Conservation (phyloP, 2,329 filamentous ascomycete genomes). For the Cryphonectria carpinicola region DNA sequence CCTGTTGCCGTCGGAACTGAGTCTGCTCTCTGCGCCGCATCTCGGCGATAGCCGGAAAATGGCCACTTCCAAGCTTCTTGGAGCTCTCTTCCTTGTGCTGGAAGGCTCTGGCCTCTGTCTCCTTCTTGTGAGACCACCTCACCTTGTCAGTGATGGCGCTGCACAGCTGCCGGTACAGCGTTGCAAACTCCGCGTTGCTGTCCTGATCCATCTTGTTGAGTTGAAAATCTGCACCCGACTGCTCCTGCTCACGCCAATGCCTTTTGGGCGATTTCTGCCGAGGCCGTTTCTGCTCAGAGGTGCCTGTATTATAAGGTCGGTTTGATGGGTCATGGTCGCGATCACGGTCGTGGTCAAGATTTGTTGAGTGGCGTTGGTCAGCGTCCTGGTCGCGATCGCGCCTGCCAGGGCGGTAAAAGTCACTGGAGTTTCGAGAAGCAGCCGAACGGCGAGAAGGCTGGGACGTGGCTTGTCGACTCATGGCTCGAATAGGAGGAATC, state of each 20-base stretch:
- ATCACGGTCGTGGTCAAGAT: neutral
- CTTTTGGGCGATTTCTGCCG: neutral
- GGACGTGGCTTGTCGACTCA: neutral
- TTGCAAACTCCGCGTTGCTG: slow-evolving; percentile 10
- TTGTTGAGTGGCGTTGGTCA: slow-evolving; percentile 15
- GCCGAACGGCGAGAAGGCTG: neutral
- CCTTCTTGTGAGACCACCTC: slow-evolving; percentile 19
- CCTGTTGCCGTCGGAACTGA: slow-evolving; percentile 11
- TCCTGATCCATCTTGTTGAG: slow-evolving; percentile 16
- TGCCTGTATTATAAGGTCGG: neutral
- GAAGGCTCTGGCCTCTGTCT: slow-evolving; percentile 14
- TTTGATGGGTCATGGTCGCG: neutral
- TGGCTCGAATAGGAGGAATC: neutral
- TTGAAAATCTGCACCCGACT: neutral
- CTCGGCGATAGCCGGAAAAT: slow-evolving; percentile 22
- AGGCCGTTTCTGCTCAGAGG: neutral
- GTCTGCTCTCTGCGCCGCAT: slow-evolving; percentile 4
- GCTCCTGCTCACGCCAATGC: neutral
- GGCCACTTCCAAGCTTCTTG: slow-evolving; percentile 11
- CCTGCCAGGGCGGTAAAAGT: slow-evolving; percentile 1
- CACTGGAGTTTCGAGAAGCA: neutral
- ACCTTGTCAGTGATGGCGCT: slow-evolving; percentile 15
- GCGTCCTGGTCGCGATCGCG: slow-evolving; percentile 18
- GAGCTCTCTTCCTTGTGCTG: slow-evolving; percentile 17
- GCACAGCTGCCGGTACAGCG: slow-evolving; percentile 10